A percentile compares a stretch with the other conserved stretches of the same genome.
Evolutionary conservation across 2,329 filamentous ascomycete species (phyloP).

Genomic region (Neophaeococcomyces mojaviensis): DNA sequence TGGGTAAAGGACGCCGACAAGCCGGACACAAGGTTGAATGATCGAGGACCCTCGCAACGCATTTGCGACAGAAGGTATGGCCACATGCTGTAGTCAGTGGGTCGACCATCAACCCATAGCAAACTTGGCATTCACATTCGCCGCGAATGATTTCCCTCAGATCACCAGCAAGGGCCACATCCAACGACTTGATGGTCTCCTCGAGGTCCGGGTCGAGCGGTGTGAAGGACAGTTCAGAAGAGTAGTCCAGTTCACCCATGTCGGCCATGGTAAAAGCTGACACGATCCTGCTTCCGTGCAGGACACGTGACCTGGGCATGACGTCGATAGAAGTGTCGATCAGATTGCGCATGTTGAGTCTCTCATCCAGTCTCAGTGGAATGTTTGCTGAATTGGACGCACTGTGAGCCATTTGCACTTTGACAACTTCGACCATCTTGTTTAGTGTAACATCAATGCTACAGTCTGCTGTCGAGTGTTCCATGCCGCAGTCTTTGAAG

Average conservation of each 20-base stretch:
- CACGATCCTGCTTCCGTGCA: conserved; percentile 53
- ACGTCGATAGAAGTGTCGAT: conserved; percentile 24
- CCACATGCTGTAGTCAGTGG: conserved; percentile 79
- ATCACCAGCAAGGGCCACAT: conserved; percentile 46
- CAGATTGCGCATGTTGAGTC: conserved; percentile 29
- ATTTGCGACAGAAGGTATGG: conserved; percentile 80
- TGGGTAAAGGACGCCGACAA: conserved; percentile 60
- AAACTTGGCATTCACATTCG: conserved; percentile 83
- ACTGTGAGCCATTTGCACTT: conserved; percentile 43
- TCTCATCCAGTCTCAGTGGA: conserved; percentile 36
- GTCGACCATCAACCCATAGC: conserved; percentile 72
- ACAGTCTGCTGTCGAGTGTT: conserved; percentile 73
- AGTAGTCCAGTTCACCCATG: conserved; percentile 51
- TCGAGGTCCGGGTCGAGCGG: conserved; percentile 17
- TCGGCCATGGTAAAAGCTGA: conserved; percentile 61
- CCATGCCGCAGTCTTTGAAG: conserved; percentile 55
- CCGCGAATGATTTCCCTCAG: conserved; percentile 56
- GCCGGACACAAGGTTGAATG: conserved; percentile 72
- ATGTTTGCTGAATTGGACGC: conserved; percentile 27
- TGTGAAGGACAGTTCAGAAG: conserved; percentile 49
- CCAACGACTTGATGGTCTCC: conserved; percentile 31
- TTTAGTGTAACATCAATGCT: conserved; percentile 66
- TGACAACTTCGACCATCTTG: conserved; percentile 59
- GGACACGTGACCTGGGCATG: conserved; percentile 27
- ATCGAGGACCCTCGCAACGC: conserved; percentile 67